Evolutionary conservation across 1,284 basidiomycete species (phyloP), one percentile per base, ranked within the genome.

Genomic region (Coniferiporia weirii): DNA sequence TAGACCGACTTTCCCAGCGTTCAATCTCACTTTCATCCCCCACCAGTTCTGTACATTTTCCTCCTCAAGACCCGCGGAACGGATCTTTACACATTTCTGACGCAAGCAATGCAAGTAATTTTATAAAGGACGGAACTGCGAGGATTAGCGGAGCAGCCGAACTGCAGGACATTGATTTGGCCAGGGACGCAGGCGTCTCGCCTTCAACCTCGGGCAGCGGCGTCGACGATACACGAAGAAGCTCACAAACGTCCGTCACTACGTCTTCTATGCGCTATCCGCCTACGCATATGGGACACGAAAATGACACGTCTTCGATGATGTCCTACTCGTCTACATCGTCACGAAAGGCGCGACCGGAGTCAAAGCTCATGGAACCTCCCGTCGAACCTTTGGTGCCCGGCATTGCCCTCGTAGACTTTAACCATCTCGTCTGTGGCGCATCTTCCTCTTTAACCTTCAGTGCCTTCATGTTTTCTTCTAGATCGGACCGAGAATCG

Each of bases 401-500:
- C 7, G 93, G 93, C 4, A 85, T 95, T 55, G 93, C 91, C 1
- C 75, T 95, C 19, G 87, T 95, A 34, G 93, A 95, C 69, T 95
- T 95, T 69, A 93, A 95, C 70, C 93, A 95, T 72, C 71, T 94
- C 67, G 92, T 93, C 68, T 67, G 81, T 69, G 44, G 56, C 27
- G 19, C 22, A 27, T 32, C 12, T 43, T 17, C n/a, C 20, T 17
- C 15, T 36, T 40, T 43, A 4, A 22, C 20, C 15, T 17, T 56
- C 60, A 51, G 36, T 61, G 32, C 44, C 27, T 52, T 44, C 35
- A 58, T 47, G 15, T 12, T 4, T 27, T 17, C 49, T 65, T 43
- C 40, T 65, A 94, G 91, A 87, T 96, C 56, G 95, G 95, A 0
- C 95, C 95, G 9, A 87, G 84, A 54, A 90, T 97, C 62, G 94